phyloP scores from a whole-genome alignment of 2,329 filamentous ascomycete genomes.

The Hypoxylon sp. region DNA sequence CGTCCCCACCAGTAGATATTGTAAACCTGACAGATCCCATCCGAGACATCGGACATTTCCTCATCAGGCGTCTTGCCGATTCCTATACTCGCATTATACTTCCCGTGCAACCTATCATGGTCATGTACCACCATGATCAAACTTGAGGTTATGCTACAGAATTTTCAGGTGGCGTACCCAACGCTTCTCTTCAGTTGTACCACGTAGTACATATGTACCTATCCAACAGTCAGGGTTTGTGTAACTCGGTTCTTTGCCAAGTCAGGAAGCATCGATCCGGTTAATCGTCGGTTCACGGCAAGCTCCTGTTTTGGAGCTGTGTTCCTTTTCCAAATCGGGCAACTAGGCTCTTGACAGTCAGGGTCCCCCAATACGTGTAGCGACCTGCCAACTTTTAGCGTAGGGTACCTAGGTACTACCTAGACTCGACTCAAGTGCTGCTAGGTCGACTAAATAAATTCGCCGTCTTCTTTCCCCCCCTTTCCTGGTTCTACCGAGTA shows the following conservation, averaged over 20 bases:
- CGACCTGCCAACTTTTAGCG: conserved; percentile 10
- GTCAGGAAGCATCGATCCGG: conserved; percentile 21
- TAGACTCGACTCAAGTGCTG: background rate
- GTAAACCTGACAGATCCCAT: background rate
- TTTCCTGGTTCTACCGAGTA: conserved; percentile 14
- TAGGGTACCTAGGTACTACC: background rate
- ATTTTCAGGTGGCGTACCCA: conserved; percentile 3
- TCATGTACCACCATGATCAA: background rate
- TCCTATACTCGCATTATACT: conserved; percentile 7
- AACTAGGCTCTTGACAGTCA: conserved; percentile 12
- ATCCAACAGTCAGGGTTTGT: conserved; percentile 20
- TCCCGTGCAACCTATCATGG: conserved; percentile 5
- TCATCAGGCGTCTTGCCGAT: conserved; percentile 3
- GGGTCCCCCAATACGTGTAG: conserved; percentile 9
- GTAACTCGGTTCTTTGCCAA: conserved; percentile 13
- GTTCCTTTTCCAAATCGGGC: conserved; percentile 15
- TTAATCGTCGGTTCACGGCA: conserved; percentile 22
- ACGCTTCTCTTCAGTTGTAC: conserved; percentile 1
- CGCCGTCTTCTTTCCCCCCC: conserved; percentile 8
- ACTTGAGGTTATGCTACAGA: conserved; percentile 4
- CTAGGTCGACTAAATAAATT: conserved; percentile 19
- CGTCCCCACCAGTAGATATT: conserved; percentile 5
- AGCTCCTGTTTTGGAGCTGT: conserved; percentile 12
- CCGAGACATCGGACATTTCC: conserved; percentile 20
- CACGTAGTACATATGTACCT: too few species aligned